Conservation (phyloP, 495 filamentous ascomycete genomes). For the Penicillium argentinense region DNA sequence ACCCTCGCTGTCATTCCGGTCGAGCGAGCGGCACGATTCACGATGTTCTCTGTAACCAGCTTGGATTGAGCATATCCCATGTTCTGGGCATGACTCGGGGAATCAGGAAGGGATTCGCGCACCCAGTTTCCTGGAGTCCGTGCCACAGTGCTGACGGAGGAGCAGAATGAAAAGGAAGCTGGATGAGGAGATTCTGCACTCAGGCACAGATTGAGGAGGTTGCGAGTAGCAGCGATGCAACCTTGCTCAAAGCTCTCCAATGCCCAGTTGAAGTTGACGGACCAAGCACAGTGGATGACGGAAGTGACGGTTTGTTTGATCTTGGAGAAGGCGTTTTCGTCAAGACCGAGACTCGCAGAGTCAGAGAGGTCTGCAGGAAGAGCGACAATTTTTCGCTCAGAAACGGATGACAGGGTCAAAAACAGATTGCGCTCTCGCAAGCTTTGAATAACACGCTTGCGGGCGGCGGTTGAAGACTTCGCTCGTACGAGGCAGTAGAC, state of each 20-base stretch:
- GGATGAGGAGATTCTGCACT: constrained; percentile 25
- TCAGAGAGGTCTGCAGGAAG: constrained; percentile 40
- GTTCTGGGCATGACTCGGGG: constrained; percentile 48
- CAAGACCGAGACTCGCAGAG: constrained; percentile 44
- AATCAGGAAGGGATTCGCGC: constrained; percentile 46
- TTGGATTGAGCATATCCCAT: constrained; percentile 64
- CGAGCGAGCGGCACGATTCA: constrained; percentile 32
- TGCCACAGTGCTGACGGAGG: constrained; percentile 53
- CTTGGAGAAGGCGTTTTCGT: constrained; percentile 26
- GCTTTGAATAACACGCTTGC: constrained; percentile 47
- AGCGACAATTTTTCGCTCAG: constrained; percentile 38
- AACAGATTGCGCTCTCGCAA: constrained; percentile 35
- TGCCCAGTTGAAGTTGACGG: constrained; percentile 67
- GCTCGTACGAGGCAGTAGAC: constrained; percentile 61
- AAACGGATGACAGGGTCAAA: constrained; percentile 12
- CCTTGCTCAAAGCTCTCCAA: constrained; percentile 57
- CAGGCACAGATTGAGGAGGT: constrained; percentile 57
- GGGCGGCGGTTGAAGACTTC: constrained; percentile 42
- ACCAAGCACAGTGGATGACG: constrained; percentile 68
- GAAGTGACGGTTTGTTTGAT: constrained; percentile 44
- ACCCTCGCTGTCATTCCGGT: constrained; percentile 34
- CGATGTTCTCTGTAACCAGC: constrained; percentile 60
- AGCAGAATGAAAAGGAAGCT: constrained; percentile 58
- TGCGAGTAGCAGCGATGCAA: constrained; percentile 53
- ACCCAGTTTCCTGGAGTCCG: constrained; percentile 32